Conservation (phyloP, 345 rosid species). For the Arabidopsis thaliana region DNA sequence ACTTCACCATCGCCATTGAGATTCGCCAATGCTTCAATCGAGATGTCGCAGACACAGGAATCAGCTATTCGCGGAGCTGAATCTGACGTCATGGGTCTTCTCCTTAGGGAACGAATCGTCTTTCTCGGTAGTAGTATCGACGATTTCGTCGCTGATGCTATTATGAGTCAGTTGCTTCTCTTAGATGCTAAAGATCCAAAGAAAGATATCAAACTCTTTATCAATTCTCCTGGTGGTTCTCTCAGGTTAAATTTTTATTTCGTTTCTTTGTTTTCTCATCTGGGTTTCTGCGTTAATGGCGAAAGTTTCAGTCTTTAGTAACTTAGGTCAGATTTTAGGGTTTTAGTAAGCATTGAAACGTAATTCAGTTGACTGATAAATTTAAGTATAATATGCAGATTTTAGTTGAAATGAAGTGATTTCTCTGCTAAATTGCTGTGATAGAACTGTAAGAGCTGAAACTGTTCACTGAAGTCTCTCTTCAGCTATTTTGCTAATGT, state of each 20-base stretch:
- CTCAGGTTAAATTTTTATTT: slow-evolving; percentile 58
- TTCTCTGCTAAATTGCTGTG: not conserved
- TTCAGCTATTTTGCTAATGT: not conserved
- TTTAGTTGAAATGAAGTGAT: not conserved
- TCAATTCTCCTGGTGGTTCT: slow-evolving; percentile 89
- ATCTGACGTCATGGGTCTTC: slow-evolving; percentile 83
- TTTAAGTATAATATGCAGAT: not conserved
- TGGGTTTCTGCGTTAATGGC: slow-evolving; percentile 22
- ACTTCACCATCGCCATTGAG: slow-evolving; percentile 35
- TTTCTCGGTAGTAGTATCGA: slow-evolving; percentile 78
- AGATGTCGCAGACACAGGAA: slow-evolving; percentile 60
- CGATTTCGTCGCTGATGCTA: slow-evolving; percentile 88
- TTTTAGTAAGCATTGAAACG: slow-evolving; percentile 13
- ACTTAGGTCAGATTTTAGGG: slow-evolving; percentile 14
- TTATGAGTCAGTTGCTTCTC: slow-evolving; percentile 79
- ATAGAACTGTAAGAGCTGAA: slow-evolving; percentile 1
- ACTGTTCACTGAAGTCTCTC: not conserved
- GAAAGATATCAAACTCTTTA: slow-evolving; percentile 84
- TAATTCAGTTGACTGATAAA: not conserved
- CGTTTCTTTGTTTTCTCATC: not conserved
- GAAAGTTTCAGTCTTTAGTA: not conserved
- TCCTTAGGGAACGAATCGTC: slow-evolving; percentile 82
- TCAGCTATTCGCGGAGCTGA: slow-evolving; percentile 78
- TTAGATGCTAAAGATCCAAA: slow-evolving; percentile 92
- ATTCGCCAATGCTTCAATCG: slow-evolving; percentile 48